Evolutionary conservation across 352 stramenopile species (phyloP), one percentile per base, ranked within the genome.

Genomic region (Blastocystis sp.): DNA sequence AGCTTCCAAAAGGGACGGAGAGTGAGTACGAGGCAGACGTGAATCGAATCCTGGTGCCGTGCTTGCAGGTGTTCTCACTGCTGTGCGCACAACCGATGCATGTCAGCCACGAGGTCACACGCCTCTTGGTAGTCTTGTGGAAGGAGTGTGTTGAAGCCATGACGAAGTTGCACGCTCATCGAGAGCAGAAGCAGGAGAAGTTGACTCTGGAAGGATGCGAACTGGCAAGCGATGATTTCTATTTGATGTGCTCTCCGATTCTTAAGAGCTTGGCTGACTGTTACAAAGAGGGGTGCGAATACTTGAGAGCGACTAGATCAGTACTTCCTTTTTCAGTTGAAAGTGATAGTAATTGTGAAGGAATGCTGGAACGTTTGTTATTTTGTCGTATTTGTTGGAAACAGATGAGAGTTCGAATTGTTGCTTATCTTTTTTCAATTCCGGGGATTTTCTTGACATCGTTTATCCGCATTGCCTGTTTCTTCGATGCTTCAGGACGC

Each of bases 191-290:
- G 54, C 39, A n/a, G 50, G 66, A 78, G 11, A 55, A 37, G 39
- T 43, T 45, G 16, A 8, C 64, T n/a, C 13, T 85, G 24, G 37
- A 47, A 39, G 43, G 53, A 18, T 85, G 73, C 39, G 47, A 65
- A 43, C 73, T 85, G 34, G 65, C 73, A 30, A 66, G 45, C 26
- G 73, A 85, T 43, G 73, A 85, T 24, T 85, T 85, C 53, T 68
- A 50, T 47, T 65, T 85, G 73, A 11, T 85, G 43, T 85, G 73
- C 45, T 20, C 34, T 30, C 73, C 73, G 39, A 34, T 41, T 39
- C 18, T 85, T 13, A 0, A n/a, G 4, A n/a, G n/a, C 11, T 43
- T 50, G 18, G 8, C 8, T 13, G 56, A 11, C 9, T 85, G 73
- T 45, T 39, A 45, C 13, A 55, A 85, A 26, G 34, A 85, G 45